Conservation (phyloP, 148 eudicot genomes). For the Fagopyrum esculentum region DNA sequence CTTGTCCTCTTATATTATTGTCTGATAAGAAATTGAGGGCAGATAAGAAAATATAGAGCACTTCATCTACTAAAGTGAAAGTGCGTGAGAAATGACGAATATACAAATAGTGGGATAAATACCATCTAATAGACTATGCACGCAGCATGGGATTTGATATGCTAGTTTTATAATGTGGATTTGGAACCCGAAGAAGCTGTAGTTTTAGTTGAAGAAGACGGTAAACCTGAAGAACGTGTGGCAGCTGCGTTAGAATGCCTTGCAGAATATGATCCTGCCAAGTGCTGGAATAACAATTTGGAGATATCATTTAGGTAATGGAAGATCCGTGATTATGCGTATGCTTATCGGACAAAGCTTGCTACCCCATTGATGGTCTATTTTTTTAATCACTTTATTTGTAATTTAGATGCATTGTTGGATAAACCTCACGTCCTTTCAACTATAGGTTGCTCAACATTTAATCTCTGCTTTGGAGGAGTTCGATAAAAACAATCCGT, state of each 20-base stretch:
- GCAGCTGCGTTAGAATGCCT: conserved; percentile 60
- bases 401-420: background rate
- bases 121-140: too few species aligned
- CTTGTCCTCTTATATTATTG: background rate
- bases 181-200: conserved; percentile 60
- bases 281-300: conserved; percentile 41
- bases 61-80: background rate
- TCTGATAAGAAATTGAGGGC: background rate
- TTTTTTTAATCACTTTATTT: background rate
- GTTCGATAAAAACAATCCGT: conserved; percentile 61
- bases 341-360: conserved; percentile 72
- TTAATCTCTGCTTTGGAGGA: conserved; percentile 75
- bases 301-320: conserved; percentile 63
- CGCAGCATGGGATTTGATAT: background rate
- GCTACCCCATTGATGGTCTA: conserved; percentile 73
- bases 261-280: conserved; percentile 56
- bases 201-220: conserved; percentile 59
- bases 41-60: background rate
- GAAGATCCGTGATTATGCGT: conserved; percentile 92
- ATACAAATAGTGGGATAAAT: background rate
- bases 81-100: too few species aligned
- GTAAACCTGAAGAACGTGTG: conserved; percentile 67
- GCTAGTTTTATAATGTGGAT: conserved; percentile 18
- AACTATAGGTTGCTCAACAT: conserved; percentile 71
- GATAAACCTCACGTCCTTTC: background rate